Evolutionary conservation across 164 flowering plant species (phyloP), one percentile per base, ranked within the genome.

Genomic region (Piper longum): DNA sequence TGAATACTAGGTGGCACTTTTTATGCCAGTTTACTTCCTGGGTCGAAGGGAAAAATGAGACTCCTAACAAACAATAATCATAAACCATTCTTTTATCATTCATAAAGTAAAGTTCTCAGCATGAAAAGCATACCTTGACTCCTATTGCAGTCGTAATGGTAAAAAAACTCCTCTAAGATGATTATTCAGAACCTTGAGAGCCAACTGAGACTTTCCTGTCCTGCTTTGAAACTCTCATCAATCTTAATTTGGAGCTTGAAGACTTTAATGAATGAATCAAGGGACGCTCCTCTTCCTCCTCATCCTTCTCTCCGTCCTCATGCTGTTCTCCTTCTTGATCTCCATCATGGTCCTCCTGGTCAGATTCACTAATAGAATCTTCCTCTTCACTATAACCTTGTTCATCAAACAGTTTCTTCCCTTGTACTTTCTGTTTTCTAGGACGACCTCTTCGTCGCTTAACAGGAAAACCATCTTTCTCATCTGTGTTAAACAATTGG

Each of bases 341-440:
- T 59, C 78, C 82, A 56, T 80, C 85, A 82, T 48, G 52, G 48
- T 71, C 85, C 64, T 86, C 88, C 69, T 80, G 88, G 62, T 95
- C 99, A 59, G 96, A 87, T 43, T 65, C 81, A 72, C 92, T 85
- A 48, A 88, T 87, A 57, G 86, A 77, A 54, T 87, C 96, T 66
- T 91, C 93, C 36, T 89, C 97, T 66, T 83, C 98, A 69, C 95
- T 83, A 57, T 95, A 81, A 73, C 75, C 77, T 18, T 84, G 82
- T 70, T 72, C 98, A 64, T 89, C 91, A 77, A 95, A 95, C 36
- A 95, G 88, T 67, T 84, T 87, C 79, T 83, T 95, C 62, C 98
- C 96, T 64, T 70, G 80, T 60, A 91, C 18, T 63, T 83, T 82
- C 54, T 67, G 83, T 57, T 64, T 74, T 71, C 86, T 91, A 54